Evolutionary conservation across 2,329 filamentous ascomycete species (phyloP), one percentile per base, ranked within the genome.

Genomic region (Chaetomium olivaceum): DNA sequence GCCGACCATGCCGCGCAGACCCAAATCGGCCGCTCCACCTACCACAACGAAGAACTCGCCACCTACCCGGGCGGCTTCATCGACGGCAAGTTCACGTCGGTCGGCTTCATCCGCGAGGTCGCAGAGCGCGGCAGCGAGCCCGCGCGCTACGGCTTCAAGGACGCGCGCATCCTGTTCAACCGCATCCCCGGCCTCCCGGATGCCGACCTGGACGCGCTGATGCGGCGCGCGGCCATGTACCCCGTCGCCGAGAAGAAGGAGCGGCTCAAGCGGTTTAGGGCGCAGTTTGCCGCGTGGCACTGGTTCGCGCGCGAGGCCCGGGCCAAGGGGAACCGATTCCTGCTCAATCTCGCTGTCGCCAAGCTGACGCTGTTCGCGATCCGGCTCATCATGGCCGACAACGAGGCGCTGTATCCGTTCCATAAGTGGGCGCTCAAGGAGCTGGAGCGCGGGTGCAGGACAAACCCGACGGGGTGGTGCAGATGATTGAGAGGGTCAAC

Each of bases 321-420:
- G 19, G 52, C 39, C 14, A 68, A 69, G 31, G 43, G 60, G 43
- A 65, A 71, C 48, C 14, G 14, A 29, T 71, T 68, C 36, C 39
- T 69, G 55, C 48, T 69, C 29, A 58, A 62, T 1, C 14, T 66
- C 23, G 68, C 69, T 8, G 66, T 56, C 48, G 27, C 31, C 12
- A 71, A 69, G 62, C 43, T 71, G 58, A 58, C 65, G 1, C 50
- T 71, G 50, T 71, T 71, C 48, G 69, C 66, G 5, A 63, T 66
- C 8, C 51, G 69, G 61, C 50, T 71, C 50, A 60, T 71, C 1
- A 62, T 71, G 27, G 63, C 69, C n/a, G 50, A 71, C 16, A 71
- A 71, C 39, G 67, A 68, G 56, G 43, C 68, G 50, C 33, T 71
- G 64, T 71, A 69, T 54, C 69, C 69, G 50, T 71, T 58, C 33